Conservation (phyloP, 2,329 filamentous ascomycete genomes). For the Aureobasidium mangrovei region DNA sequence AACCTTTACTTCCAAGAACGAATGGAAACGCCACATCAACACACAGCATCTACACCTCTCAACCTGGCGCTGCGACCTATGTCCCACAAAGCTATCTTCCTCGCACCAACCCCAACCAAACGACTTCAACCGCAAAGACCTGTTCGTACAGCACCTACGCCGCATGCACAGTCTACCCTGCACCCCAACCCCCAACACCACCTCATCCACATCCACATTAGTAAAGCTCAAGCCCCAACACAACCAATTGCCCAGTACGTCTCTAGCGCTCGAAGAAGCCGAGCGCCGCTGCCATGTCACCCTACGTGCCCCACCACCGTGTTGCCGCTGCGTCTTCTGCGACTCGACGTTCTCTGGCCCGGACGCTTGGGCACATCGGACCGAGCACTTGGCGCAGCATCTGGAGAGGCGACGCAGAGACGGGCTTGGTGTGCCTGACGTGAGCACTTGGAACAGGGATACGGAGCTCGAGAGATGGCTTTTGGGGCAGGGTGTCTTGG, state of each 20-base stretch:
- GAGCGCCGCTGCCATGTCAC: conserved; percentile 51
- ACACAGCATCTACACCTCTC: conserved; percentile 69
- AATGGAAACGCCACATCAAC: conserved; percentile 85
- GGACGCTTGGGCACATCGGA: conserved; percentile 66
- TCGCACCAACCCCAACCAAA: conserved; percentile 29
- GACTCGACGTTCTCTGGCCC: conserved; percentile 51
- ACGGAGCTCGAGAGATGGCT: conserved; percentile 32
- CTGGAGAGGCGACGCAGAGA: conserved; percentile 51
- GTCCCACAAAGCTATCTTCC: conserved; percentile 42
- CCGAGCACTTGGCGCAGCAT: conserved; percentile 82
- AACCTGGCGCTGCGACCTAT: conserved; percentile 43
- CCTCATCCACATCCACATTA: too few species aligned
- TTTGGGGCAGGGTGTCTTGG: conserved; percentile 31
- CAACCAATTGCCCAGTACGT: conserved; percentile 7
- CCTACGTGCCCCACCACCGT: conserved; percentile 53
- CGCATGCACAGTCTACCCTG: conserved; percentile 62
- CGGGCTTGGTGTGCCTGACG: conserved; percentile 25
- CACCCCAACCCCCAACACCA: conserved; percentile 22
- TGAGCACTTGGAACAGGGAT: conserved; percentile 30
- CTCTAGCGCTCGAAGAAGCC: conserved; percentile 35
- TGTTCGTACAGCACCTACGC: conserved; percentile 79
- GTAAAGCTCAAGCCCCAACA: conserved; percentile 12
- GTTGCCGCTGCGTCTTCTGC: conserved; percentile 60
- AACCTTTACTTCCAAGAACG: conserved; percentile 74
- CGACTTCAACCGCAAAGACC: conserved; percentile 84